Percentiles rank a stretch among this genome's conserved stretches.
phyloP scores from a whole-genome alignment of 2,329 filamentous ascomycete species.

The Coniochaeta hoffmannii region DNA sequence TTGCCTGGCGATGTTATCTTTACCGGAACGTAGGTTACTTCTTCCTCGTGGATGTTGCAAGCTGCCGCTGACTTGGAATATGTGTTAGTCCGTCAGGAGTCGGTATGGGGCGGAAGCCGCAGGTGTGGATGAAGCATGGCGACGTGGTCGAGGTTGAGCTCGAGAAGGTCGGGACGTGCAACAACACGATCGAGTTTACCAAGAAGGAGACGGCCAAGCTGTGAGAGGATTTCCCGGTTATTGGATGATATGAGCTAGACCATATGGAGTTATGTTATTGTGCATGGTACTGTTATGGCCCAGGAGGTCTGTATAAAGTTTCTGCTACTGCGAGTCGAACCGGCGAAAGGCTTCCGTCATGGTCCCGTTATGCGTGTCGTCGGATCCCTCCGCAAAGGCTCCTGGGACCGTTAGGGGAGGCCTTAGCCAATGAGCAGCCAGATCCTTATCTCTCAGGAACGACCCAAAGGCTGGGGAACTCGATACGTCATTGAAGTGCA shows the following conservation, averaged over 20 bases:
- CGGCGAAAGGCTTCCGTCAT: neutral
- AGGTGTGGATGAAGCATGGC: constrained; percentile 61
- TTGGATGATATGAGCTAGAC: too few species aligned
- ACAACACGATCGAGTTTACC: constrained; percentile 39
- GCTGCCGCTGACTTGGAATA: neutral
- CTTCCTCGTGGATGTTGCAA: neutral
- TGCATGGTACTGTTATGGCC: neutral
- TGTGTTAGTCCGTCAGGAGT: neutral
- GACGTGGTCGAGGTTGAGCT: constrained; percentile 63
- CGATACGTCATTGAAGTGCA: neutral
- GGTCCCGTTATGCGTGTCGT: neutral
- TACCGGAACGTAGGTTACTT: constrained; percentile 48
- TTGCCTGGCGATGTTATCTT: constrained; percentile 59
- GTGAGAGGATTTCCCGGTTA: neutral
- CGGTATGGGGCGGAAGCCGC: constrained; percentile 57
- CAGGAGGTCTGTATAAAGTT: neutral
- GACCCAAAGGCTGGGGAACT: neutral
- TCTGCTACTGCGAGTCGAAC: neutral
- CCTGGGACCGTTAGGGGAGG: neutral
- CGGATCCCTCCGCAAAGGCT: neutral
- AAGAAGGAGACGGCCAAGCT: constrained; percentile 2
- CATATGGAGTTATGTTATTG: neutral
- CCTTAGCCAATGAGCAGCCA: neutral
- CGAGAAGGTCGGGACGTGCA: constrained; percentile 56
- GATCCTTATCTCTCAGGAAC: neutral